Evolutionary conservation across 345 rosid species (phyloP).

Genomic region (Brassica carinata): DNA sequence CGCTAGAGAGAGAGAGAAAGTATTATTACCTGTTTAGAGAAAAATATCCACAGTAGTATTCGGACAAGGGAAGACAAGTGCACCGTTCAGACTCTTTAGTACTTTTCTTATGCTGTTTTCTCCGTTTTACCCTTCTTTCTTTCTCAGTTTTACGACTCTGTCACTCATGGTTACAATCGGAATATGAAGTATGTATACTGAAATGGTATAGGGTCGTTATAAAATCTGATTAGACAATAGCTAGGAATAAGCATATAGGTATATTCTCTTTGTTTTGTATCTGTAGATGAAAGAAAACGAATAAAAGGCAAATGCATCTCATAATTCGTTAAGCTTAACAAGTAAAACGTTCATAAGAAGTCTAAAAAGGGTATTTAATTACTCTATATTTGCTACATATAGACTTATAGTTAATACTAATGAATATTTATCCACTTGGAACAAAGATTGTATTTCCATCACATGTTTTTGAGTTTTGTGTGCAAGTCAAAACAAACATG

Average conservation of each 20-base stretch:
- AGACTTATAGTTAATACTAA: not conserved
- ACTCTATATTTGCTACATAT: not conserved
- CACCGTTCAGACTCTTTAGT: constrained; percentile 31
- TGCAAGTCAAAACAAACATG: not conserved
- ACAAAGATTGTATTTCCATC: not conserved
- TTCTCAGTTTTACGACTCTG: constrained; percentile 9
- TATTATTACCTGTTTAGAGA: constrained; percentile 33
- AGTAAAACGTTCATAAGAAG: not conserved
- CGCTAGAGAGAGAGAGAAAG: constrained; percentile 13
- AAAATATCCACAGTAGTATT: constrained; percentile 35
- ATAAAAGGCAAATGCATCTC: not conserved
- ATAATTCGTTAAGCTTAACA: not conserved
- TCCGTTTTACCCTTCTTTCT: constrained; percentile 27
- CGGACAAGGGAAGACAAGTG: constrained; percentile 35
- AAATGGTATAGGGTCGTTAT: not conserved
- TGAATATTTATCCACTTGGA: not conserved
- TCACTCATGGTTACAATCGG: constrained; percentile 10
- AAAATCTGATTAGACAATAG: constrained; percentile 7
- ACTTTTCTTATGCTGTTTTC: constrained; percentile 16
- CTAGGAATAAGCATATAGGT: constrained; percentile 6
- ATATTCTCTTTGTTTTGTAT: constrained; percentile 15
- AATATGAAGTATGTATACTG: constrained; percentile 2
- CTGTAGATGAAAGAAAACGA: not conserved
- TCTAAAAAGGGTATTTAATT: not conserved
- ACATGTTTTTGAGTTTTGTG: not conserved